phyloP scores from a whole-genome alignment of 2,329 filamentous ascomycete species.

The Leptosphaerulina australis region DNA sequence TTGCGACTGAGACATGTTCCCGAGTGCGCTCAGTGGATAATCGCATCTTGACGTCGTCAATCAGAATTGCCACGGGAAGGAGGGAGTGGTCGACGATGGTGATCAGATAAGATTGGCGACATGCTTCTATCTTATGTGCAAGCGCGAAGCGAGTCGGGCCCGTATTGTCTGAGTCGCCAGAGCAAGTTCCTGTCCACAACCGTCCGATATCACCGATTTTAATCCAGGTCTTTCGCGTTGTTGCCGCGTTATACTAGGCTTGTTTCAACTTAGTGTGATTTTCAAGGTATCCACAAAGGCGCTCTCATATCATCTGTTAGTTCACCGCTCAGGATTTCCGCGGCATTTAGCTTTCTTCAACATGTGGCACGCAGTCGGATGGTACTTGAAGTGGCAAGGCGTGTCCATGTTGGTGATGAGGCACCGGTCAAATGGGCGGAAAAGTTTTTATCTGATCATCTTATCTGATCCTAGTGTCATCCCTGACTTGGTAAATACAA shows the following conservation, averaged over 20 bases:
- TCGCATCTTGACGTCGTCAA: constrained; percentile 5
- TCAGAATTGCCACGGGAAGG: no score
- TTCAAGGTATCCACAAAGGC: neutral
- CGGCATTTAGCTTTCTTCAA: neutral
- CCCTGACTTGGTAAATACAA: constrained; percentile 3
- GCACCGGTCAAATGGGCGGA: neutral
- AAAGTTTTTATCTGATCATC: constrained; percentile 16
- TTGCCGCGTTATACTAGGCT: neutral
- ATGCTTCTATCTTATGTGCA: constrained; percentile 6
- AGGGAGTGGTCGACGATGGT: neutral
- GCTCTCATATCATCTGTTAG: neutral
- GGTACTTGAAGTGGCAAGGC: neutral
- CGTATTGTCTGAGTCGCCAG: constrained; percentile 3
- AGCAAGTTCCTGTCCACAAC: constrained; percentile 1
- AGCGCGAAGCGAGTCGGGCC: neutral
- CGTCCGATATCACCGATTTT: neutral
- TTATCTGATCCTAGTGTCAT: constrained; percentile 10
- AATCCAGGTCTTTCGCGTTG: neutral
- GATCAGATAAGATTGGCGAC: constrained; percentile 19
- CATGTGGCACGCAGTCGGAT: neutral
- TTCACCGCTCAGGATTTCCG: neutral
- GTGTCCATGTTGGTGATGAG: neutral
- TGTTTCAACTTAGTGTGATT: neutral
- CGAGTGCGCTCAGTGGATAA: constrained; percentile 8
- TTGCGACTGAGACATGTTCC: neutral